Evolutionary conservation across 2,329 filamentous ascomycete species (phyloP).

Genomic region (Scortechinia acanthostroma): DNA sequence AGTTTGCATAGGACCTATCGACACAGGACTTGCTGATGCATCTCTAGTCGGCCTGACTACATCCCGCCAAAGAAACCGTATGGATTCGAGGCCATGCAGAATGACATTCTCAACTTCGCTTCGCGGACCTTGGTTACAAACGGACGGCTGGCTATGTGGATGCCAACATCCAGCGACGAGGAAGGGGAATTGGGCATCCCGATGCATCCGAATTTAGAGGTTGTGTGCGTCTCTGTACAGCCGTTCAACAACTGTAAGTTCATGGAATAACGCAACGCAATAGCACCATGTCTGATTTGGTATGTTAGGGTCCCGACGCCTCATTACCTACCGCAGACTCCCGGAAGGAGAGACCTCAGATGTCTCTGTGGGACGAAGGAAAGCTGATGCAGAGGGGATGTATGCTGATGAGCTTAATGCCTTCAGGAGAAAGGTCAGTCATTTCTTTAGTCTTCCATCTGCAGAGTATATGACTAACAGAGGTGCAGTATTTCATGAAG

Average conservation of each 20-base stretch:
- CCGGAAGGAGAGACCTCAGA: constrained; percentile 15
- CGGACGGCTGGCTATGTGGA: constrained; percentile 59
- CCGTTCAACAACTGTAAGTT: constrained; percentile 52
- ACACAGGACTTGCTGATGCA: background rate
- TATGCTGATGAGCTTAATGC: constrained; percentile 56
- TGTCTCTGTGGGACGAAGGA: constrained; percentile 15
- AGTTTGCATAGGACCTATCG: constrained; percentile 7
- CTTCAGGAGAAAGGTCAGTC: constrained; percentile 35
- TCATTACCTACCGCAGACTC: constrained; percentile 52
- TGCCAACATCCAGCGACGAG: constrained; percentile 52
- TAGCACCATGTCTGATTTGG: background rate
- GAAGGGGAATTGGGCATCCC: constrained; percentile 48
- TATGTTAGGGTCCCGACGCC: constrained; percentile 44
- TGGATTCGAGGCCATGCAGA: constrained; percentile 55
- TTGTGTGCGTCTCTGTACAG: constrained; percentile 54
- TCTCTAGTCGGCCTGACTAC: constrained; percentile 35
- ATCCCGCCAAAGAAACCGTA: constrained; percentile 60
- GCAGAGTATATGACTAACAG: no score
- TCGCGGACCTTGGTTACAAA: constrained; percentile 43
- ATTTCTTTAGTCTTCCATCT: no score
- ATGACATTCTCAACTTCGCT: constrained; percentile 56
- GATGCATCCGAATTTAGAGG: constrained; percentile 42
- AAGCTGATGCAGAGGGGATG: constrained; percentile 19
- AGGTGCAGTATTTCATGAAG: background rate
- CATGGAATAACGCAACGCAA: background rate